These are phyloP conservation scores for Fusarium sp. DNA, from an alignment of 2,329 filamentous ascomycete genomes.

Conservation along the genomic window DNA sequence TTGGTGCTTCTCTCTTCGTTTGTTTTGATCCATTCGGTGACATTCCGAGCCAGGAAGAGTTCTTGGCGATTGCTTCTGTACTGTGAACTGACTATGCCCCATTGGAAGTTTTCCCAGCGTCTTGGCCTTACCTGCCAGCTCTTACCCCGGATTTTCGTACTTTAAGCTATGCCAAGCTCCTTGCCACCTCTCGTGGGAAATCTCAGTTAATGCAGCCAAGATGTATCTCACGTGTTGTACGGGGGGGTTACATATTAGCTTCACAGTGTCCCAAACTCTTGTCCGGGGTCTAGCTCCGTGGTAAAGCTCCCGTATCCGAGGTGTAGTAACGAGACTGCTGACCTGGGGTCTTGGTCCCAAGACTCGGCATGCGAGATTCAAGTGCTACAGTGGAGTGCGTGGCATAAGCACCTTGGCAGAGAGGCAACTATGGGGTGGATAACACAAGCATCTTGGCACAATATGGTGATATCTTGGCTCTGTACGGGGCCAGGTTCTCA, in stretches of 20 bases:
- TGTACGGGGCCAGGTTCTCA: neutral
- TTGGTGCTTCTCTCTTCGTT: too few relatives aligned
- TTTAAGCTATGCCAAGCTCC: too few relatives aligned
- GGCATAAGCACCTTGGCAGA: slow-evolving; percentile 12
- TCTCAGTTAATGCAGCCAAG: neutral
- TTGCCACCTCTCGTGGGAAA: too few relatives aligned
- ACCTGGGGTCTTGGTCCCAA: neutral
- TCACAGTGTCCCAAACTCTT: neutral
- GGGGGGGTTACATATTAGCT: neutral
- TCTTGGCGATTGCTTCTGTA: too few relatives aligned
- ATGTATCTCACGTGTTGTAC: neutral
- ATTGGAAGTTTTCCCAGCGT: too few relatives aligned
- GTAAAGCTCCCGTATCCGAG: neutral
- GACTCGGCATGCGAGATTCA: slow-evolving; percentile 2
- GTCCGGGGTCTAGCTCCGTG: neutral
- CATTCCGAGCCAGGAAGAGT: too few relatives aligned
- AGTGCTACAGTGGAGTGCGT: slow-evolving; percentile 1
- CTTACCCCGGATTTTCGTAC: too few relatives aligned
- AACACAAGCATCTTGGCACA: slow-evolving; percentile 1
- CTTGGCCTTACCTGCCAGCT: neutral
- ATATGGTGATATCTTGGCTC: neutral
- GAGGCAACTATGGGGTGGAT: too few relatives aligned
- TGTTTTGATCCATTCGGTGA: too few relatives aligned
- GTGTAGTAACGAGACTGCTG: neutral
- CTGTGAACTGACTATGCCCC: too few relatives aligned